Evolutionary conservation across 2,329 filamentous ascomycete genomes (phyloP), one percentile per base, ranked within the genome.

Genomic region (Penicillium sp.): DNA sequence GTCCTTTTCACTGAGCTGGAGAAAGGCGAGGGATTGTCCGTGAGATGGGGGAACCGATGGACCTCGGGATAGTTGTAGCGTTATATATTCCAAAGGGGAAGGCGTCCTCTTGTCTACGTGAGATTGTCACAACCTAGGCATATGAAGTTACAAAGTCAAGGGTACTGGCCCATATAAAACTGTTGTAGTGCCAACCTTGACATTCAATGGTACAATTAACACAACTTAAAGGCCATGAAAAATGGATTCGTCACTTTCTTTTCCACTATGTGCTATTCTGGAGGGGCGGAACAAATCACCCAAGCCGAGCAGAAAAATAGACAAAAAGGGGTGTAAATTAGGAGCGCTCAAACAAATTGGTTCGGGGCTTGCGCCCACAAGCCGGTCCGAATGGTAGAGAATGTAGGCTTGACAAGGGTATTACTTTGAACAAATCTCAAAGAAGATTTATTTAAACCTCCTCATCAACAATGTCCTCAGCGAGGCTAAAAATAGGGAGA

Each of bases 391-490:
- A 59, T 59, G 61, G 52, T 66, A 68, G 65, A 66, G 69, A 72
- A 71, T 65, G 64, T 65, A 65, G 68, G 63, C 62, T 70, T 65
- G 68, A 66, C 67, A 70, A 68, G 70, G 70, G 70, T 72, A 74
- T 73, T 72, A 72, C 64, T 66, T 61, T 63, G 65, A 71, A 69
- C 70, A 65, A 65, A 65, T 68, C 67, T 73, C 65, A 65, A 66
- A 67, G 55, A 39, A 54, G 57, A 58, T 64, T 52, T 40, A 65
- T 75, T 75, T 90, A 89, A 78, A 90, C 87, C 80, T 92, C 89
- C 67, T 78, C 80, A 78, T 91, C 88, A 63, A 85, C 71, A 70
- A 87, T 87, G 65, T 96, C 92, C 84, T 94, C 91, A 72, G 89
- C 89, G 74, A 73, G 72, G 60, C 49, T 53, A 40, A 51, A 50